phyloP scores from a whole-genome alignment of 2,329 filamentous ascomycete genomes.

The Fusarium dlaminii region DNA sequence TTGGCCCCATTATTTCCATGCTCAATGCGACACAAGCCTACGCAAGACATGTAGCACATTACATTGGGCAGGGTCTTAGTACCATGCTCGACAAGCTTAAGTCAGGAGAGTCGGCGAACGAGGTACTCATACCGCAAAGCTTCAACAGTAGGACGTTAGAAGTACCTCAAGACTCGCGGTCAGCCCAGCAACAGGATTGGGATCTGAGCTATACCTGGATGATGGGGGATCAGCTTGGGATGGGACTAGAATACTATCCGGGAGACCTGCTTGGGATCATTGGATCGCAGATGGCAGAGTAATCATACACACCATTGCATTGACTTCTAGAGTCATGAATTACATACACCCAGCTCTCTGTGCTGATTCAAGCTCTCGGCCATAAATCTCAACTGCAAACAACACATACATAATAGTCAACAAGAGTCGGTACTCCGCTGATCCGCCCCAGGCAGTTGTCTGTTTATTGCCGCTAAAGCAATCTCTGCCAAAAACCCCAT shows the following conservation, averaged over 20 bases:
- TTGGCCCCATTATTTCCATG: not conserved
- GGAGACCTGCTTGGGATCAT: not conserved
- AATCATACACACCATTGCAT: not conserved
- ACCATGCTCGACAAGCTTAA: not conserved
- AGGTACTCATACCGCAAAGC: not conserved
- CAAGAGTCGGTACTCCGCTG: not conserved
- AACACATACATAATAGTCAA: not conserved
- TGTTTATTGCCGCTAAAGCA: not conserved
- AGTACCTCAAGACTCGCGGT: not conserved
- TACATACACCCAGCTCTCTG: too few species aligned
- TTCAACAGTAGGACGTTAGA: not conserved
- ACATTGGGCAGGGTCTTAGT: not conserved
- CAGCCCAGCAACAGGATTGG: not conserved
- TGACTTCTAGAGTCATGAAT: not conserved
- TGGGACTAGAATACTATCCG: not conserved
- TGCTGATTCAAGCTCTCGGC: too few species aligned
- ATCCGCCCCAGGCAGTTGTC: not conserved
- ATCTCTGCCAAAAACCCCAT: not conserved
- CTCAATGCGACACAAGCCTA: not conserved
- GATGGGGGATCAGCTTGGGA: not conserved
- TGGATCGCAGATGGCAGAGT: not conserved
- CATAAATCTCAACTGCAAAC: too few species aligned
- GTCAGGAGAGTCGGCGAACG: not conserved
- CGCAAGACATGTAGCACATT: not conserved
- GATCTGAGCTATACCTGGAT: not conserved